Base-by-base conservation (phyloP, 1,139 yeast genomes). In the Debaryomyces sp. region DNA sequence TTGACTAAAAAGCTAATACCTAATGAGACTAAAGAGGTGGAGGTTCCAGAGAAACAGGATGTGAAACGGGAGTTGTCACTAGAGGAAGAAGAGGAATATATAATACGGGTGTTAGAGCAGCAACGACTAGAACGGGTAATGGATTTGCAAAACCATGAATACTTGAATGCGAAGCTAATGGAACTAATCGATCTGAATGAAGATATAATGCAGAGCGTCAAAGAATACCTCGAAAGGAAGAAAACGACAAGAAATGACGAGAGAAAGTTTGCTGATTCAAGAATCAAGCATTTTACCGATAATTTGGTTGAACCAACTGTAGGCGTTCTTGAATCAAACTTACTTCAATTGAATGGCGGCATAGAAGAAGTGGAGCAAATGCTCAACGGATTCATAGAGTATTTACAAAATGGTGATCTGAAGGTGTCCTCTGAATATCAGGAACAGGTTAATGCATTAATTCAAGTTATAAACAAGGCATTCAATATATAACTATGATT, bases 61-160 rank as follows among this genome's bases (percentile, higher is more conserved):
- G 22, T 24, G n/a, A 26, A 18, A 22, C 22, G 17, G 7, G 45
- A 38, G 7, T n/a, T 30, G n/a, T 29, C 36, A 13, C 12, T 18
- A 18, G 55, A 48, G 18, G 47, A 48, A 15, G 51, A 48, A n/a
- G 59, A 55, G 36, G 44, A 48, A 7, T 46, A 33, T 7, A 33
- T 53, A 41, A 57, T 63, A 9, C 59, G 54, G 26, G 51, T 52
- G 22, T 57, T 78, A 22, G 77, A 77, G 48, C 55, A 56, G 24
- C 70, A 71, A 50, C 60, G 82, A 41, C 49, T 76, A 5, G 61
- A 60, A 12, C 52, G 77, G 30, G 62, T 78, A 6, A 66, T 75
- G 73, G 77, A 72, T 30, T 61, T 80, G 1, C 82, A 78, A 54
- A 63, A 71, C 43, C 78, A 77, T 48, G 80, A 77, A 38, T 73